Conservation (phyloP, 2,329 filamentous ascomycete species). For the Fusarium anthophilum region DNA sequence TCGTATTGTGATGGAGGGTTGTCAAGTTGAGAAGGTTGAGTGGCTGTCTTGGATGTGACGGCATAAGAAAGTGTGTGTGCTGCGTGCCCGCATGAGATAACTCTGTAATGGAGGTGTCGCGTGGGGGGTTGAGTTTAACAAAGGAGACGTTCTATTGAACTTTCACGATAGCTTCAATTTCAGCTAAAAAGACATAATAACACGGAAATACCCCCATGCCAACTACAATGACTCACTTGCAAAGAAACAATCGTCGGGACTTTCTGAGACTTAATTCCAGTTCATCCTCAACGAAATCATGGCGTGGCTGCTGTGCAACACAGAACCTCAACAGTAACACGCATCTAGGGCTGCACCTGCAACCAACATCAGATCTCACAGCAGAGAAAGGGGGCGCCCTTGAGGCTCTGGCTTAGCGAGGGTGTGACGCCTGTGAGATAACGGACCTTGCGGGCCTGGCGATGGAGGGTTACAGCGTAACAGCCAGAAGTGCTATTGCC, state of each 20-base stretch:
- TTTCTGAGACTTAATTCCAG: slow-evolving; percentile 14
- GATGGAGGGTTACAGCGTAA: slow-evolving; percentile 25
- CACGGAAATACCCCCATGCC: not conserved
- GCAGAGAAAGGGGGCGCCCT: slow-evolving; percentile 13
- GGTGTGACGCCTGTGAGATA: slow-evolving; percentile 35
- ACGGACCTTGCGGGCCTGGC: slow-evolving; percentile 14
- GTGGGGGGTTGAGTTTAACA: slow-evolving; percentile 5
- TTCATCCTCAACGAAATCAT: slow-evolving; percentile 12
- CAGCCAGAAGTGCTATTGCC: not conserved
- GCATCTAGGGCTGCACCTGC: slow-evolving; percentile 21
- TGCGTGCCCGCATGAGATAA: slow-evolving; percentile 19
- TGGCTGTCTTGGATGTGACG: slow-evolving; percentile 30
- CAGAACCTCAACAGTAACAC: slow-evolving; percentile 7
- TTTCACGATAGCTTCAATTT: slow-evolving; percentile 18
- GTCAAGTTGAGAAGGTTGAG: slow-evolving; percentile 9
- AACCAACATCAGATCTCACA: slow-evolving; percentile 30
- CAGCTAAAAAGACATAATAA: not conserved
- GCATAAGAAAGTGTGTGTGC: slow-evolving; percentile 6
- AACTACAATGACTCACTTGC: not conserved
- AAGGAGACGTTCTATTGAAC: slow-evolving; percentile 7
- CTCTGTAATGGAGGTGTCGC: slow-evolving; percentile 8
- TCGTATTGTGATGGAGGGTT: slow-evolving; percentile 18
- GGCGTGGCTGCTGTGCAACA: slow-evolving; percentile 23
- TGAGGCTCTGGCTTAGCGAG: slow-evolving; percentile 32
- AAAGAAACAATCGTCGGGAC: not conserved